phyloP scores from a whole-genome alignment of 306 rosid genomes.

The Biancaea sappan region DNA sequence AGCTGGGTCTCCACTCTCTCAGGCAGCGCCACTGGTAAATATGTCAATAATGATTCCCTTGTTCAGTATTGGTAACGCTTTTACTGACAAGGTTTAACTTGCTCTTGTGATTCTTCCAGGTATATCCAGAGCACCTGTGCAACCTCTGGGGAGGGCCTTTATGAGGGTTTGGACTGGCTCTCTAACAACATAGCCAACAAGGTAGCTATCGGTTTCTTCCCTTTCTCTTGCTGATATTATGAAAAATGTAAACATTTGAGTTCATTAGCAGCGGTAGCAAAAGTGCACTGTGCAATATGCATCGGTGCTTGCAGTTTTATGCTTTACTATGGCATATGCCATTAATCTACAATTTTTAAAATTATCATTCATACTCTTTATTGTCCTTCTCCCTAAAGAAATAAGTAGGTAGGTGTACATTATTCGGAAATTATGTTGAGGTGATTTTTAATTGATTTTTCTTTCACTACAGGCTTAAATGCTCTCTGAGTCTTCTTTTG shows the following conservation, averaged over 20 bases:
- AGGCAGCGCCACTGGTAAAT: slow-evolving; percentile 86
- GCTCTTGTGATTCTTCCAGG: slow-evolving; percentile 47
- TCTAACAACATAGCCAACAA: slow-evolving; percentile 91
- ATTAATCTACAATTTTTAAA: background rate
- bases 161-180: slow-evolving; percentile 91
- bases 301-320: background rate
- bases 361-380: background rate
- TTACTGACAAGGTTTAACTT: slow-evolving; percentile 21
- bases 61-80: background rate
- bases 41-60: background rate
- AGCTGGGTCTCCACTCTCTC: slow-evolving; percentile 90
- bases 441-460: background rate
- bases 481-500: slow-evolving; percentile 39
- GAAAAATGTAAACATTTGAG: background rate
- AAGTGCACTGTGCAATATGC: background rate
- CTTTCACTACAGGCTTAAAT: slow-evolving; percentile 54
- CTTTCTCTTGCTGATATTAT: background rate
- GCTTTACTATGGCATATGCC: background rate
- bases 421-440: background rate
- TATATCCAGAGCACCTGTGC: slow-evolving; percentile 94
- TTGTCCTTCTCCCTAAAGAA: background rate
- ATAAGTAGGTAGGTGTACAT: background rate
- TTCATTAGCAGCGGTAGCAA: background rate
- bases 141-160: slow-evolving; percentile 88
- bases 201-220: slow-evolving; percentile 37